Percentiles rank a stretch among this genome's conserved stretches.
These are phyloP conservation scores for Cephalotrichum gorgonifer DNA, from an alignment of 2,329 filamentous ascomycete genomes.

Conservation along the genomic window DNA sequence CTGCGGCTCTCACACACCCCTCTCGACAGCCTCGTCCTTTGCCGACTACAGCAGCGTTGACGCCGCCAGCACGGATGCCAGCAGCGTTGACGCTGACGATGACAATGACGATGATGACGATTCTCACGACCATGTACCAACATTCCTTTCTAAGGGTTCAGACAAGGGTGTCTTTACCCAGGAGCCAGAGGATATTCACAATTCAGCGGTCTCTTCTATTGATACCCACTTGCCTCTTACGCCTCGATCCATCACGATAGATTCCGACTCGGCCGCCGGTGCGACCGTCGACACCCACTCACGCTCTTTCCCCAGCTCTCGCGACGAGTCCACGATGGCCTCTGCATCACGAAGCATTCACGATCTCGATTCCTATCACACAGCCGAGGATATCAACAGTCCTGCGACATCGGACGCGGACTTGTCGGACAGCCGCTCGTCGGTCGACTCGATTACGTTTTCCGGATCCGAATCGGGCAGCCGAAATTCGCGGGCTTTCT, in stretches of 20 bases:
- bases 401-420: slow-evolving; percentile 2
- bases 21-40: slow-evolving; percentile 24
- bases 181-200: slow-evolving; percentile 4
- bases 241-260: neutral
- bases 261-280: neutral
- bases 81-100: slow-evolving; percentile 23
- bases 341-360: neutral
- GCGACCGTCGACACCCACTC: neutral
- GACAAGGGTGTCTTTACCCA: slow-evolving; percentile 3
- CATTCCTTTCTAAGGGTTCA: slow-evolving; percentile 3
- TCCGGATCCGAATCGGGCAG: slow-evolving; percentile 2
- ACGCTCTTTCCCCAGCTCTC: neutral
- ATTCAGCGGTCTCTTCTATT: slow-evolving; percentile 1
- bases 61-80: slow-evolving; percentile 25
- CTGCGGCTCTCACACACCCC: slow-evolving; percentile 11
- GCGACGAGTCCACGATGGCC: neutral
- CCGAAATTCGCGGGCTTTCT: slow-evolving; percentile 1
- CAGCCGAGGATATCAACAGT: neutral
- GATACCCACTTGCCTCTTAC: slow-evolving; percentile 4
- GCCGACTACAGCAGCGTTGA: slow-evolving; percentile 26
- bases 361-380: neutral
- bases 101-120: slow-evolving; percentile 2
- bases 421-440: slow-evolving; percentile 3
- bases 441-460: slow-evolving; percentile 3
- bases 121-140: slow-evolving; percentile 1